Evolutionary conservation across 805 yeast genomes (phyloP).

Genomic region (Yarrowia sp.): DNA sequence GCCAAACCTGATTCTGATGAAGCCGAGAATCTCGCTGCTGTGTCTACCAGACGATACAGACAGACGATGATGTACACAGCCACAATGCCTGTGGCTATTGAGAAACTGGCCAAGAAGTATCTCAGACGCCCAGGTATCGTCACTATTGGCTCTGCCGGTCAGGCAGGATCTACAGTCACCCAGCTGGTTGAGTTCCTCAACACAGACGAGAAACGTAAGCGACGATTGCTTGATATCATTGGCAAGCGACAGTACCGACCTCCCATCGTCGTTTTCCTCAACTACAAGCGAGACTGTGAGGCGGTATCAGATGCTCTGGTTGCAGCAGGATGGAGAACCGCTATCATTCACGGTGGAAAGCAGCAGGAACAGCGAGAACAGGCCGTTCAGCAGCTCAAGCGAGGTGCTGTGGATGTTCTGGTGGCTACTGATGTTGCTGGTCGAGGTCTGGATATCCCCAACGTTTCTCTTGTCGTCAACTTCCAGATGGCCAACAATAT

Average conservation of each 20-base stretch:
- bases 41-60: conserved; percentile 48
- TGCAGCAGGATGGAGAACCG: conserved; percentile 57
- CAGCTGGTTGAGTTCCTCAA: conserved; percentile 68
- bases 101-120: conserved; percentile 68
- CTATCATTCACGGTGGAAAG: conserved; percentile 84
- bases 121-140: conserved; percentile 67
- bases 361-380: conserved; percentile 83
- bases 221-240: conserved; percentile 54
- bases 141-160: conserved; percentile 70
- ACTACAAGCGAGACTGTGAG: conserved; percentile 78
- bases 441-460: conserved; percentile 91
- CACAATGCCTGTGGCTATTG: conserved; percentile 81
- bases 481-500: conserved; percentile 80
- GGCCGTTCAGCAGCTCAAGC: conserved; percentile 67
- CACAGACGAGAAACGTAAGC: conserved; percentile 57
- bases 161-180: conserved; percentile 69
- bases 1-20: conserved; percentile 51
- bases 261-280: conserved; percentile 81
- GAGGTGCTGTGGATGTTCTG: conserved; percentile 64
- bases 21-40: conserved; percentile 42
- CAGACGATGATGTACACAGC: conserved; percentile 94
- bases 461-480: conserved; percentile 84
- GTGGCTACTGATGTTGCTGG: conserved; percentile 97
- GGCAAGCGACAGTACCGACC: conserved; percentile 51
- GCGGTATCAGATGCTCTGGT: conserved; percentile 60